Evolutionary conservation across 2,329 filamentous ascomycete genomes (phyloP).

Genomic region (Huntiella bhutanensis): DNA sequence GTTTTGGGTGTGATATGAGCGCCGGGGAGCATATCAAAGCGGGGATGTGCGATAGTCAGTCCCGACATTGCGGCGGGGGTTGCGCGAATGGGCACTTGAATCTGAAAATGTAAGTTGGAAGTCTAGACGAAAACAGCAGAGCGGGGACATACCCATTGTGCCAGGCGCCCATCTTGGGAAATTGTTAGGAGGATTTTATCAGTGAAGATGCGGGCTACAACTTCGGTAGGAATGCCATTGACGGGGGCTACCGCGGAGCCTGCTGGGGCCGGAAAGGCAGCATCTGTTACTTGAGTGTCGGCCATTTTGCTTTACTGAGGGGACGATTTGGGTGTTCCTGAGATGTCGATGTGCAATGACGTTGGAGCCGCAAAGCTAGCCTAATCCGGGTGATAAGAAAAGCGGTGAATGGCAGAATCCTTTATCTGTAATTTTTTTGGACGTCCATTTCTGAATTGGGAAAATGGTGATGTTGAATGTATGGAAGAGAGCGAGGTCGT

Average conservation of each 20-base stretch:
- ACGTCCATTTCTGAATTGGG: neutral
- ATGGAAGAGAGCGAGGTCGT: no score
- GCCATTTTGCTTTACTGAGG: neutral
- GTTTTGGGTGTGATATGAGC: conserved; percentile 72
- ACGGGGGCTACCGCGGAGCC: conserved; percentile 42
- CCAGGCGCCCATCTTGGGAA: conserved; percentile 64
- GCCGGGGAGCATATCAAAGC: conserved; percentile 42
- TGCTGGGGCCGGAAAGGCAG: conserved; percentile 50
- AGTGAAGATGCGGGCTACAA: conserved; percentile 53
- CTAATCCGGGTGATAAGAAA: conserved; percentile 13
- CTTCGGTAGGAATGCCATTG: conserved; percentile 50
- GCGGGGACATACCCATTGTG: conserved; percentile 56
- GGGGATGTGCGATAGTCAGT: conserved; percentile 5
- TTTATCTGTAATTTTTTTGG: conserved; percentile 11
- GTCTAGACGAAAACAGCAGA: neutral
- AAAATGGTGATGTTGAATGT: no score
- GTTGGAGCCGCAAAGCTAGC: conserved; percentile 5
- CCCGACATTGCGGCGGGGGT: conserved; percentile 24
- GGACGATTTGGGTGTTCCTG: no score
- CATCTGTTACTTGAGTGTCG: conserved; percentile 15
- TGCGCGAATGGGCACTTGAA: conserved; percentile 60
- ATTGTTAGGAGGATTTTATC: conserved; percentile 87
- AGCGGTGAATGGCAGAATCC: conserved; percentile 19
- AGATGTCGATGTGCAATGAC: no score
- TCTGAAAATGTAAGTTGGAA: conserved; percentile 23